Conservation (phyloP, 202 grass and related monocot genomes). For the Carex arenaria region DNA sequence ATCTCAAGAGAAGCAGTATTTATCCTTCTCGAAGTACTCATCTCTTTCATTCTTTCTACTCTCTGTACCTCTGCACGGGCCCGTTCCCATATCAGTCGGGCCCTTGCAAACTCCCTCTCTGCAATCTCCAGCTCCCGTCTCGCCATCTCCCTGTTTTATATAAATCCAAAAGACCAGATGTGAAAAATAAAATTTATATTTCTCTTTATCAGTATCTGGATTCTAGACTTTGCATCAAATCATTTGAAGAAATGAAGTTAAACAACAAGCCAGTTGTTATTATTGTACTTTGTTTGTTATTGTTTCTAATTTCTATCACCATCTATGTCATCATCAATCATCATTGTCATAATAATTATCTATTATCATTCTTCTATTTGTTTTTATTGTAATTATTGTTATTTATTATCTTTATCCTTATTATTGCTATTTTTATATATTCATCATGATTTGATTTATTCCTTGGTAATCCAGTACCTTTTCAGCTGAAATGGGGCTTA, state of each 20-base stretch:
- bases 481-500: not conserved
- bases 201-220: not conserved
- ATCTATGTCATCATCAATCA: not conserved
- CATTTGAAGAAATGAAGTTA: not conserved
- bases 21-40: conserved; percentile 44
- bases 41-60: conserved; percentile 91
- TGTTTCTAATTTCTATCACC: conserved; percentile 1
- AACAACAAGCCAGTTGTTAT: not conserved
- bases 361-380: not conserved
- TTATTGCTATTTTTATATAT: not conserved
- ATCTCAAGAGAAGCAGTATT: conserved; percentile 54
- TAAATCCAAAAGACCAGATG: not conserved
- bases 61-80: conserved; percentile 74
- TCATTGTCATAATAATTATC: not conserved
- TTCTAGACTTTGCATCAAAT: not conserved
- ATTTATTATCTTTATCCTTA: not conserved
- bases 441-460: conserved; percentile 1
- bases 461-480: not conserved
- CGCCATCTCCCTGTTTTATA: conserved; percentile 42
- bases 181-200: not conserved
- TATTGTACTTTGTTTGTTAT: not conserved
- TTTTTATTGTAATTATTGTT: too few species aligned
- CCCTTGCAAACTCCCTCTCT: conserved; percentile 71
- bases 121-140: conserved; percentile 68
- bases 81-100: conserved; percentile 70